A percentile compares a stretch with the other conserved stretches of the same genome.
These are phyloP conservation scores for Phytophthora parvispora DNA, from an alignment of 352 stramenopile species.

Conservation along the genomic window DNA sequence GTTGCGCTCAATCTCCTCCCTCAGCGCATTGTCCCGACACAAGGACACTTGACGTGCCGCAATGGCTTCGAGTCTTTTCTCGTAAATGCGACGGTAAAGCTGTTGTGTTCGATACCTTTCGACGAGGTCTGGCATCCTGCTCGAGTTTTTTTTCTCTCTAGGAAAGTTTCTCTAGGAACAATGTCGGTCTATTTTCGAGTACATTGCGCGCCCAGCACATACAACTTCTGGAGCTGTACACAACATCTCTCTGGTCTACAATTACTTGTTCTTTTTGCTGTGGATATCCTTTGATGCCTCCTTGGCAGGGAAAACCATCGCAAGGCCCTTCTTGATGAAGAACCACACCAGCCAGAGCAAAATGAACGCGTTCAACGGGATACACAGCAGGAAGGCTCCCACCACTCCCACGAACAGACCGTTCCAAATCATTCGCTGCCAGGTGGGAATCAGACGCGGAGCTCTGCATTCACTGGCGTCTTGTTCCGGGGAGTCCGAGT, in stretches of 20 bases:
- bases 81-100: constrained; percentile 64
- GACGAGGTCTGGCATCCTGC: constrained; percentile 53
- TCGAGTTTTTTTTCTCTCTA: not conserved
- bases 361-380: constrained; percentile 64
- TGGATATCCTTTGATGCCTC: constrained; percentile 9
- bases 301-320: constrained; percentile 12
- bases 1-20: constrained; percentile 79
- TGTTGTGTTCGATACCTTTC: constrained; percentile 60
- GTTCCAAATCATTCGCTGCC: constrained; percentile 50
- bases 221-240: not conserved
- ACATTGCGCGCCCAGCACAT: not conserved
- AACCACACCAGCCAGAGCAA: constrained; percentile 75
- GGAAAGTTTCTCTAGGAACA: not conserved
- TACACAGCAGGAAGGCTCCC: constrained; percentile 54
- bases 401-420: constrained; percentile 47
- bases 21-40: constrained; percentile 67
- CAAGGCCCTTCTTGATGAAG: constrained; percentile 51
- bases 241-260: constrained; percentile 12
- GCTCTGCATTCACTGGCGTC: constrained; percentile 62
- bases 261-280: constrained; percentile 42
- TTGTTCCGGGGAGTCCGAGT: constrained; percentile 50
- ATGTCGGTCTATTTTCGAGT: constrained; percentile 40
- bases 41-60: constrained; percentile 52
- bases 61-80: constrained; percentile 59
- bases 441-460: constrained; percentile 46